phyloP scores from a whole-genome alignment of 305 asterid species.

The Solanum hybrid region DNA sequence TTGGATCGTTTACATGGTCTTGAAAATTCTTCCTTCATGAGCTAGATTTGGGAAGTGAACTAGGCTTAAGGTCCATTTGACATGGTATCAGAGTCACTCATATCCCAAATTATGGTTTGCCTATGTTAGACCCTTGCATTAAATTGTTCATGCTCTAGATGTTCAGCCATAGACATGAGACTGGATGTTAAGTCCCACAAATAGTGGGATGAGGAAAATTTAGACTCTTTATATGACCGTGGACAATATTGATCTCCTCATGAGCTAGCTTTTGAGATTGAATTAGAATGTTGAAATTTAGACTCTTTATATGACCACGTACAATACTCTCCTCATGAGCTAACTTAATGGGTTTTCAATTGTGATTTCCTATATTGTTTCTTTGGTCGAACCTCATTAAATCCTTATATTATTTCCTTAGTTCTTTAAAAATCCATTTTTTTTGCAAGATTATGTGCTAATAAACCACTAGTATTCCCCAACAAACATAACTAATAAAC shows the following conservation, averaged over 20 bases:
- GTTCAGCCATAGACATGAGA: neutral
- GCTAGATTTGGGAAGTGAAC: neutral
- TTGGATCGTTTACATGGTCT: neutral
- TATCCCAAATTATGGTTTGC: neutral
- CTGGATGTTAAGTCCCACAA: neutral
- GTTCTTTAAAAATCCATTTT: neutral
- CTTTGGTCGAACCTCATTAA: neutral
- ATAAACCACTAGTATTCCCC: neutral
- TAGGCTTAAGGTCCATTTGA: neutral
- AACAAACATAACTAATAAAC: neutral
- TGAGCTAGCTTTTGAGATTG: neutral
- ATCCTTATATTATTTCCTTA: neutral
- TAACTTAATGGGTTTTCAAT: neutral
- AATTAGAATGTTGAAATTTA: neutral
- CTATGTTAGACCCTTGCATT: neutral
- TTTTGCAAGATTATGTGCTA: neutral
- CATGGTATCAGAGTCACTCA: neutral
- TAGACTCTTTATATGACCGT: neutral
- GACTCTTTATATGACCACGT: neutral
- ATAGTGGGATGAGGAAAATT: neutral
- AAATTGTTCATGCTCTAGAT: neutral
- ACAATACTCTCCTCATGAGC: neutral
- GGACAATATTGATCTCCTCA: neutral
- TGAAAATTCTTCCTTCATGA: neutral
- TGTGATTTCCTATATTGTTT: neutral